Evolutionary conservation across 352 stramenopile genomes (phyloP), one percentile per base, ranked within the genome.

Genomic region (Pythium scleroteichum): DNA sequence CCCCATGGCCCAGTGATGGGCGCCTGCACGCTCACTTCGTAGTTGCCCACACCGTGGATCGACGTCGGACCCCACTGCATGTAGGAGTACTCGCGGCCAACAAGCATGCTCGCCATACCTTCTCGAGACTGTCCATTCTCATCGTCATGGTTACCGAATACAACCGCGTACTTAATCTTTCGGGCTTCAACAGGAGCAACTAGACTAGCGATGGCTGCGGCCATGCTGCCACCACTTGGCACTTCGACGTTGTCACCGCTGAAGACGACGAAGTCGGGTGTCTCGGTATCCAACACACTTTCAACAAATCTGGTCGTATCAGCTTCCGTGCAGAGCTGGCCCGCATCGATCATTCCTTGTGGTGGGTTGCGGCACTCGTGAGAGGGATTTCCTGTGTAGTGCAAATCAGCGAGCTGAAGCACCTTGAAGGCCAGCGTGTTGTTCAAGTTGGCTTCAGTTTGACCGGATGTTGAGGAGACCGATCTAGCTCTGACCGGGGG

Each of bases 81-180:
- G 62, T 88, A 83, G 47, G 76, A 79, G 53, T 79, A 61, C 24
- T 66, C 70, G 29, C 70, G 68, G 13, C 69, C 24, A 4, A 72
- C 69, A 12, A 79, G 44, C 24, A 71, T 65, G 13, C 59, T 41
- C 2, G 79, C 40, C 55, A 88, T 81, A 13, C 71, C 65, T 23
- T 78, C 62, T 40, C 71, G 52, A 2, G 59, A 64, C 22, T 75
- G 76, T 3, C 67, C 72, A 1, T 69, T 67, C 38, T 82, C 74
- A 29, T 88, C 64, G 50, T 88, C 78, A 47, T 88, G 78, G 58
- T 88, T 88, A 38, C 78, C 78, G 40, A 88, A 81, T 8, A 88
- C 66, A 58, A 85, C 77, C 4, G 67, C 69, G 50, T 82, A 88
- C 24, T 76, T 74, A 20, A 86, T 83, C 20, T 64, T 59, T 5